Conservation (phyloP, 2,329 filamentous ascomycete species). For the Aspergillus sp. region DNA sequence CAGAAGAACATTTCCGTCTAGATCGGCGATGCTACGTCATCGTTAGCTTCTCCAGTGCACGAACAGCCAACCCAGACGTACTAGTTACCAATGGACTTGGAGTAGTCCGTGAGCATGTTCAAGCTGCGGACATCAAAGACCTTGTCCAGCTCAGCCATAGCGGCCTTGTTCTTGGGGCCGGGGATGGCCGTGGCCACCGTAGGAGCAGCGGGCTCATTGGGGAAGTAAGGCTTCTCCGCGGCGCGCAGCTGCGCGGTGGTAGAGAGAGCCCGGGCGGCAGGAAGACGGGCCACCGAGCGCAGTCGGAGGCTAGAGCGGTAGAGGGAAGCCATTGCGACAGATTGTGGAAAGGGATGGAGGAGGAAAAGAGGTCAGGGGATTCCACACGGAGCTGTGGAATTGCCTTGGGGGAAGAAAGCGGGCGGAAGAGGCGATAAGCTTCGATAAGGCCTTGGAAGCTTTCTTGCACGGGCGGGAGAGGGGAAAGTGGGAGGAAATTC, state of each 20-base stretch:
- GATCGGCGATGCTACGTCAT: constrained; percentile 44
- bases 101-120: constrained; percentile 79
- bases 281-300: constrained; percentile 32
- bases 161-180: constrained; percentile 70
- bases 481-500: no score
- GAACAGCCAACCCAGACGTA: constrained; percentile 26
- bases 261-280: constrained; percentile 34
- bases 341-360: background rate
- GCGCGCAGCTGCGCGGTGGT: constrained; percentile 36
- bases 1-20: constrained; percentile 51
- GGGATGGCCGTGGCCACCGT: constrained; percentile 63
- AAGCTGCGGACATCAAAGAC: constrained; percentile 84
- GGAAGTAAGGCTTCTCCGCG: constrained; percentile 53
- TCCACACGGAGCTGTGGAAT: background rate
- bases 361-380: background rate
- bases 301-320: constrained; percentile 36
- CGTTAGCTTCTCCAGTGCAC: constrained; percentile 14
- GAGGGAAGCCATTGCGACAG: constrained; percentile 35
- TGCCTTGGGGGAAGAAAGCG: background rate
- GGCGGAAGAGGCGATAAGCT: background rate
- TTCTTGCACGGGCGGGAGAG: no score
- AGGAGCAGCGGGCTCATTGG: constrained; percentile 59
- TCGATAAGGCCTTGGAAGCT: constrained; percentile 1
- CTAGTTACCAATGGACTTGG: constrained; percentile 77
- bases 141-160: constrained; percentile 67